Conservation (phyloP, 164 flowering plant genomes). For the Platanus orientalis region DNA sequence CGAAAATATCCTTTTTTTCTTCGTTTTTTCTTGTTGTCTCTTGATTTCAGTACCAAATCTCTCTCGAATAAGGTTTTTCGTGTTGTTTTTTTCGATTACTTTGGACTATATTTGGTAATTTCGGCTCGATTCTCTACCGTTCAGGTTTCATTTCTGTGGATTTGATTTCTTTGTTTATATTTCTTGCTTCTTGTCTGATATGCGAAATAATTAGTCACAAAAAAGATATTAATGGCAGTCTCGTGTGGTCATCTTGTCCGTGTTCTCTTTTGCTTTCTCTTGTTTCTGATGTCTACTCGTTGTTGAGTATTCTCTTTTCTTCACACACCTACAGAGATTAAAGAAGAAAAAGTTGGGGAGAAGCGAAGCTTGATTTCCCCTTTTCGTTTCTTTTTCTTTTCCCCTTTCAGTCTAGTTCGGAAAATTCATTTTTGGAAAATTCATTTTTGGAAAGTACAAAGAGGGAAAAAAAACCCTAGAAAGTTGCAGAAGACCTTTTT, state of each 20-base stretch:
- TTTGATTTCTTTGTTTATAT: background rate
- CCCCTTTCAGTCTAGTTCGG: background rate
- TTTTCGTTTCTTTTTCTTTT: background rate
- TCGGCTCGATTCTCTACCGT: background rate
- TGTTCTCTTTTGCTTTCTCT: background rate
- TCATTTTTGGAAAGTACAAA: too few relatives aligned
- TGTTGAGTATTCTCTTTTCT: slow-evolving; percentile 15
- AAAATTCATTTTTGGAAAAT: too few relatives aligned
- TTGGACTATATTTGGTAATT: background rate
- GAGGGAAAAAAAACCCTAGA: background rate
- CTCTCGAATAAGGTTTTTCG: background rate
- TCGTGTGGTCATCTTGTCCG: background rate
- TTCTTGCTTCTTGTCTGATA: background rate
- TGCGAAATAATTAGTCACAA: background rate
- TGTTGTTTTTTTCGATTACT: background rate
- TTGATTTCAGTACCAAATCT: too few relatives aligned
- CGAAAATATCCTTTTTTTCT: background rate
- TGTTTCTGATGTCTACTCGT: slow-evolving; percentile 12
- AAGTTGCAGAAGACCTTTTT: background rate
- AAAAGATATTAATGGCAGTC: background rate
- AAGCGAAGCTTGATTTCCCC: slow-evolving; percentile 1
- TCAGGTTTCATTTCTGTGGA: background rate
- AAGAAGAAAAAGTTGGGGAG: slow-evolving; percentile 7
- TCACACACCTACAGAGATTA: slow-evolving; percentile 12
- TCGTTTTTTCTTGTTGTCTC: background rate